Percentiles rank a stretch among this genome's conserved stretches.
These are phyloP conservation scores for Cutaneotrichosporon mucoides DNA, from an alignment of 1,284 basidiomycete species.

Conservation along the genomic window DNA sequence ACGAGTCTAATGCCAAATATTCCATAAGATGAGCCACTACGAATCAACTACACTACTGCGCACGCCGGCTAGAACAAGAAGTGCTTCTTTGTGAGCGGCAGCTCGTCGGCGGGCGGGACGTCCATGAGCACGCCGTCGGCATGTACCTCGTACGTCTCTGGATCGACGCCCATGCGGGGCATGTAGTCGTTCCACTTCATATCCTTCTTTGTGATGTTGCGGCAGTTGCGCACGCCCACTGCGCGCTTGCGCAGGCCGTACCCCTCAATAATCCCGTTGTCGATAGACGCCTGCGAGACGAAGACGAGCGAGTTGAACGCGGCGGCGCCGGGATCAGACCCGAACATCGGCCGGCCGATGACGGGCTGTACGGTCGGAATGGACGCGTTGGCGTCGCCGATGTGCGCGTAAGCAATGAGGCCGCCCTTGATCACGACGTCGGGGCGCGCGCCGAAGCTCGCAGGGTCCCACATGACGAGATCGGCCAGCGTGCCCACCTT, in stretches of 20 bases:
- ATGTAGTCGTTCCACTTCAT: slow-evolving; percentile 88
- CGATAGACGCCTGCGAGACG: slow-evolving; percentile 70
- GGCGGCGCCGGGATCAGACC: slow-evolving; percentile 66
- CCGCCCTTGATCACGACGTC: slow-evolving; percentile 93
- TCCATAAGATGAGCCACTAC: too few relatives aligned
- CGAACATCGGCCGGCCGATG: slow-evolving; percentile 86
- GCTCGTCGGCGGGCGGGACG: slow-evolving; percentile 65
- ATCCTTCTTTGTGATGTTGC: slow-evolving; percentile 72
- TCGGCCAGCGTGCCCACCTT: slow-evolving; percentile 82
- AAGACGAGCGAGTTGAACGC: slow-evolving; percentile 77
- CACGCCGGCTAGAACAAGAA: slow-evolving; percentile 34
- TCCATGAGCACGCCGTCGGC: slow-evolving; percentile 75
- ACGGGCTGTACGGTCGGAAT: slow-evolving; percentile 92
- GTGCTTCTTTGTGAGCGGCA: slow-evolving; percentile 68
- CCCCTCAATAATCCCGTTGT: slow-evolving; percentile 57
- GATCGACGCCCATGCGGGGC: slow-evolving; percentile 82
- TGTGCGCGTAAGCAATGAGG: slow-evolving; percentile 84
- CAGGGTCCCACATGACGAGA: slow-evolving; percentile 89
- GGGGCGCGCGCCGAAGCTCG: slow-evolving; percentile 85
- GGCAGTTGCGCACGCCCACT: slow-evolving; percentile 73
- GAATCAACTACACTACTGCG: too few relatives aligned
- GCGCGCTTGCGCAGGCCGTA: slow-evolving; percentile 73
- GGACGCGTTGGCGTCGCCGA: slow-evolving; percentile 89
- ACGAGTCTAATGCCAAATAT: too few relatives aligned
- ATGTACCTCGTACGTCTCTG: slow-evolving; percentile 82